Evolutionary conservation across 495 filamentous ascomycete species (phyloP), one percentile per base, ranked within the genome.

Genomic region (Acidomyces sp.): DNA sequence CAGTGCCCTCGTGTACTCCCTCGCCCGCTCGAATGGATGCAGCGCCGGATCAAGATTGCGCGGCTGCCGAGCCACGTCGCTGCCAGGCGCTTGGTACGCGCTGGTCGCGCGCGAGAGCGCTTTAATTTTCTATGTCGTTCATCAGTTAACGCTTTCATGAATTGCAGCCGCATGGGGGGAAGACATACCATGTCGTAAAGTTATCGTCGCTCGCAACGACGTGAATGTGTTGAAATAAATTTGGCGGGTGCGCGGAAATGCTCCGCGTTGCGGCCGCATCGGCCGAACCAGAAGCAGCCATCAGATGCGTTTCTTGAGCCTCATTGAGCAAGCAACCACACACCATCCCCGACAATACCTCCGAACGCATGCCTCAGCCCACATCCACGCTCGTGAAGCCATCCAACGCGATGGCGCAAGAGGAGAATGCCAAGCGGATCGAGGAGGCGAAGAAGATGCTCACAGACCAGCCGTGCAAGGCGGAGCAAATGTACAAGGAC

Each of bases 1-100:
- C 52, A 86, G 71, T 20, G 83, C 82, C 37, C 82, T 69, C 6
- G 80, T 84, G 56, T 96, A 96, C 64, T 97, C 90, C 57, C 92
- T 70, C 34, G 86, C 90, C 51, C 85, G 70, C 59, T 92, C 87
- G 61, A 96, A 96, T 17, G 92, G 92, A 67, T 97, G 90, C 38
- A 90, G 70, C 23, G 83, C 75, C 9, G 90, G 92, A 55, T 94
- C 85, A 43, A 96, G 72, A 52, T 97, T 97, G 50, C 88, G 78
- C 37, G 82, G 75, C 52, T 79, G 72, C 51, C 73, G 74, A 34
- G 76, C 63, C 45, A 80, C 74, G 59, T 75, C 71, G 29, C 79
- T 77, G 33, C 88, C 88, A 27, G 82, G 75, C 26, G 83, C 74
- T 61, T 87, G 82, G 54, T 82, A 75, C 34, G 85, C 78, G 56